Conservation (phyloP, 495 filamentous ascomycete genomes). For the Xylaria nigripes region DNA sequence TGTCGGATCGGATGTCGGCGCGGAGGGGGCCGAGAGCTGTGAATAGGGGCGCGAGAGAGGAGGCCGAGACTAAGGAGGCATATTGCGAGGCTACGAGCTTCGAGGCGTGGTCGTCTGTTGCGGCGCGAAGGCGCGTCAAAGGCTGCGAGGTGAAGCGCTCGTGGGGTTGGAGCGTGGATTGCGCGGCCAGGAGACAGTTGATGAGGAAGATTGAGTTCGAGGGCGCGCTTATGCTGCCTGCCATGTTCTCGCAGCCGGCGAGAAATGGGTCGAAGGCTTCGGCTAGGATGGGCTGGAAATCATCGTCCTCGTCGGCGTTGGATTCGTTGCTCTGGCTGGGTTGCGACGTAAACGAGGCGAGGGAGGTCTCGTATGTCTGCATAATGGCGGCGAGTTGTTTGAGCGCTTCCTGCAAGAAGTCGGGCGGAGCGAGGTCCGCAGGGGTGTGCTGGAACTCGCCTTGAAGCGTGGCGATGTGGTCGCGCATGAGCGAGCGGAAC, state of each 20-base stretch:
- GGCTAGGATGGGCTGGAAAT: conserved; percentile 72
- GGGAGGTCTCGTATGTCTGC: conserved; percentile 75
- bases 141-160: conserved; percentile 44
- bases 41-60: conserved; percentile 65
- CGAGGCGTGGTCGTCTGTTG: conserved; percentile 32
- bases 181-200: conserved; percentile 65
- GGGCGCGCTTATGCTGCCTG: conserved; percentile 49
- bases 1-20: conserved; percentile 28
- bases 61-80: conserved; percentile 60
- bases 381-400: conserved; percentile 64
- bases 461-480: conserved; percentile 66
- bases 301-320: conserved; percentile 48
- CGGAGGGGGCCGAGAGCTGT: conserved; percentile 40
- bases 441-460: conserved; percentile 58
- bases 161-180: conserved; percentile 43
- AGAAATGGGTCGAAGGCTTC: conserved; percentile 86
- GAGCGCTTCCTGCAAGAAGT: conserved; percentile 76
- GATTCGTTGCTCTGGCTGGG: conserved; percentile 33
- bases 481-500: conserved; percentile 70
- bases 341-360: conserved; percentile 37
- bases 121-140: conserved; percentile 37
- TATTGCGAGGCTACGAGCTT: conserved; percentile 54
- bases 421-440: conserved; percentile 65
- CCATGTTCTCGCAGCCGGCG: conserved; percentile 59
- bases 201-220: conserved; percentile 65